Evolutionary conservation across 768 basidiomycete genomes (phyloP), one percentile per base, ranked within the genome.

Genomic region (Butyriboletus loyo): DNA sequence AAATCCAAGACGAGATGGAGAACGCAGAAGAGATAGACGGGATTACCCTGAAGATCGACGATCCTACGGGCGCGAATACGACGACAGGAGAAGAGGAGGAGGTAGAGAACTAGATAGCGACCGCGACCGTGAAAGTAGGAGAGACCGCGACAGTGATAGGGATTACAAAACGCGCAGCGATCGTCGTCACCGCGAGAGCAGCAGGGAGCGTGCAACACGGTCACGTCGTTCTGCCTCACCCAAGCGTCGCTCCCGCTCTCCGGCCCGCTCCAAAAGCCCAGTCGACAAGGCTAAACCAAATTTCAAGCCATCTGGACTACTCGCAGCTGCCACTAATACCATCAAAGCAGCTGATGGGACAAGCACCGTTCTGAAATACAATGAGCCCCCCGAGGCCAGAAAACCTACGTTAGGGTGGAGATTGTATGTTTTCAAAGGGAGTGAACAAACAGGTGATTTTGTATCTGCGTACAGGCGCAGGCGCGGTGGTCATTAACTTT

Each of bases 311-410:
- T 97, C 93, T 19, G 97, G 97, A 13, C 76, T 96, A 7, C 81
- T 99, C 34, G 97, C 96, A 1, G 96, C 96, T 5, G 97, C 91
- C 64, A 98, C 97, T 3, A 98, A 99, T 65, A 93, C 91, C 1
- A 86, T 95, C 38, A 80, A 82, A 58, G 78, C 83, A 30, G 73
- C 75, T 7, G 85, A 91, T 64, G 92, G 89, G n/a, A 82, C 82
- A 46, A 85, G 76, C 60, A 86, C 88, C 7, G 83, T 97, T 39
- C 76, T 99, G 56, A 99, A 98, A 70, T 99, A 99, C 69, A 95
- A 98, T 56, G 97, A 99, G 70, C 97, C 97, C 15, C 94, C 97
- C 7, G 97, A 99, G 76, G 97, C 96, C 27, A 77, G 97, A 59
- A 98, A 95, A 66, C 96, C 97, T 10, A 72, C 78, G 5, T 70